Evolutionary conservation across 2,329 filamentous ascomycete genomes (phyloP).

Genomic region (Ascocoryne sarcoides): DNA sequence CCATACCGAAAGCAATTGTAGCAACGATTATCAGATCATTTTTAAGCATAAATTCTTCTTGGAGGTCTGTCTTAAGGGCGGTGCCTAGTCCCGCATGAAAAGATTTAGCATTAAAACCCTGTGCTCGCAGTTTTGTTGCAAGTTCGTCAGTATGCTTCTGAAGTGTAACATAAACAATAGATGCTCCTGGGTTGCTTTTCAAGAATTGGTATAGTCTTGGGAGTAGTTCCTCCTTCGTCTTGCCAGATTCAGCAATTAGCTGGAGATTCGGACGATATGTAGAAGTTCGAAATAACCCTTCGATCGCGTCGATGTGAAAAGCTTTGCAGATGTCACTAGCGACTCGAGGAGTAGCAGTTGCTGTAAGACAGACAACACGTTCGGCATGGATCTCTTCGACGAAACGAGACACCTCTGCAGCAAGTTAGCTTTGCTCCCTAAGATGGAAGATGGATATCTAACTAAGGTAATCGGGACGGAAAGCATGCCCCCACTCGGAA

Average conservation of each 20-base stretch:
- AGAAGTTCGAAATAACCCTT: conserved; percentile 47
- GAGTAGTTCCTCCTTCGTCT: conserved; percentile 36
- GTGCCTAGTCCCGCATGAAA: conserved; percentile 45
- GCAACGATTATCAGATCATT: conserved; percentile 40
- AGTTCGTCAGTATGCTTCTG: conserved; percentile 44
- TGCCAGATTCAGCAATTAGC: conserved; percentile 40
- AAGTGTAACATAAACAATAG: conserved; percentile 52
- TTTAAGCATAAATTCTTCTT: conserved; percentile 43
- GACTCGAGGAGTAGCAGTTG: conserved; percentile 50
- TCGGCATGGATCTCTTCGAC: conserved; percentile 46
- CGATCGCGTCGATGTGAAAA: conserved; percentile 38
- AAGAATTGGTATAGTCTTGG: conserved; percentile 40
- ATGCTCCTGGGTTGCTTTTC: conserved; percentile 41
- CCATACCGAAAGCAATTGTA: conserved; percentile 53
- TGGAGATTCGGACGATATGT: conserved; percentile 47
- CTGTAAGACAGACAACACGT: conserved; percentile 50
- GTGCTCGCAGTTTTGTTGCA: conserved; percentile 29
- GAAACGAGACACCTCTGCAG: conserved; percentile 41
- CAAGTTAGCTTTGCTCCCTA: conserved; percentile 6
- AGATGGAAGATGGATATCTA: not conserved
- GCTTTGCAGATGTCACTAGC: conserved; percentile 43
- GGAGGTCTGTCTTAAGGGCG: conserved; percentile 36
- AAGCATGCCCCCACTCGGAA: conserved; percentile 45
- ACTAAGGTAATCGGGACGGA: conserved; percentile 43
- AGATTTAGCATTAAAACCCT: conserved; percentile 35